These are phyloP conservation scores for Bacidia rubella DNA, from an alignment of 495 filamentous ascomycete species.

Conservation along the genomic window DNA sequence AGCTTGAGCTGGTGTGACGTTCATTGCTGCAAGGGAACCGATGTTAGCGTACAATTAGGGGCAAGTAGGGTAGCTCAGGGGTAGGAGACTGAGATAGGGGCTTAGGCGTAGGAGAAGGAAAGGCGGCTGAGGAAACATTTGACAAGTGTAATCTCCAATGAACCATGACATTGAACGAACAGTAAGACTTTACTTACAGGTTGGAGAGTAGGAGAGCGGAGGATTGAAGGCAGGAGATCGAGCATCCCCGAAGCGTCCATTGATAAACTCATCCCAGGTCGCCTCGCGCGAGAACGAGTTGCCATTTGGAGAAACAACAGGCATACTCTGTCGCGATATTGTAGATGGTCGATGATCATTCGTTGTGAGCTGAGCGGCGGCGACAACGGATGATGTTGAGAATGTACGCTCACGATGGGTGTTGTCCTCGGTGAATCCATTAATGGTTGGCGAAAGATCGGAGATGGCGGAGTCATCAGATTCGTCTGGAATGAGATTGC, in stretches of 20 bases:
- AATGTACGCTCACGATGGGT: conserved; percentile 16
- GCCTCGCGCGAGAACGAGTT: conserved; percentile 87
- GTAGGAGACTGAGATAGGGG: too few species aligned
- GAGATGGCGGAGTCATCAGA: conserved; percentile 35
- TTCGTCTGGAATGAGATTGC: conserved; percentile 59
- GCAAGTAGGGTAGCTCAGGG: too few species aligned
- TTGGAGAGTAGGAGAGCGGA: conserved; percentile 25
- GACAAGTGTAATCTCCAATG: too few species aligned
- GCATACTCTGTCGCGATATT: conserved; percentile 26
- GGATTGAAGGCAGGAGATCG: conserved; percentile 73
- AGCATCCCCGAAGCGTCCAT: conserved; percentile 92
- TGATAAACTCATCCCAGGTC: conserved; percentile 98
- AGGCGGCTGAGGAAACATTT: too few species aligned
- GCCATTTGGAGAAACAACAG: conserved; percentile 48
- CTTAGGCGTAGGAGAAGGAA: too few species aligned
- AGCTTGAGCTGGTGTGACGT: conserved; percentile 66
- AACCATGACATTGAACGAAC: too few species aligned
- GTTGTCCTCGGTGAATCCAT: conserved; percentile 27
- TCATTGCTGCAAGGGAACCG: conserved; percentile 55
- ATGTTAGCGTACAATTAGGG: conserved; percentile 41
- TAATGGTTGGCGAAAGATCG: conserved; percentile 26
- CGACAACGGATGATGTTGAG: conserved; percentile 28
- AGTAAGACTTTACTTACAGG: conserved; percentile 4
- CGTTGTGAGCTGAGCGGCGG: conserved; percentile 57
- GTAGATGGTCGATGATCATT: conserved; percentile 28